Conservation (phyloP, 202 grass and related monocot genomes). For the Schoenoplectus triqueter region DNA sequence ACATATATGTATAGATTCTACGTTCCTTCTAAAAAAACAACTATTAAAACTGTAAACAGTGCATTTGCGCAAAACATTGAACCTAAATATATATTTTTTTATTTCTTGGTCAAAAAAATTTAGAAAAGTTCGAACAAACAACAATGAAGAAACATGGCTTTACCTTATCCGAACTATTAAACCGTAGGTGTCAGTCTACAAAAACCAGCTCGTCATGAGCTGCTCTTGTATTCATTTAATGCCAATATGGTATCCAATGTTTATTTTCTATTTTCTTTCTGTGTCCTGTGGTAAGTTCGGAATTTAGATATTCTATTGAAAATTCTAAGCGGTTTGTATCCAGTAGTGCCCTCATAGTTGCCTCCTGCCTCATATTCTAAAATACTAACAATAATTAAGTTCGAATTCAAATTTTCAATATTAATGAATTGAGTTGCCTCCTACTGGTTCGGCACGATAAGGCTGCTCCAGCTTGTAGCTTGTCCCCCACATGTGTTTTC, state of each 20-base stretch:
- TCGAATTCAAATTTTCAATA: not conserved
- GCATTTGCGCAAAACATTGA: not conserved
- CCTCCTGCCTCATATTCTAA: not conserved
- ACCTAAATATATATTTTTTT: not conserved
- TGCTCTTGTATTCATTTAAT: conserved; percentile 30
- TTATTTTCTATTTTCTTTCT: not conserved
- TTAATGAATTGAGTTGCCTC: conserved; percentile 21
- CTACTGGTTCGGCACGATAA: conserved; percentile 18
- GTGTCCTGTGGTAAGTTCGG: conserved; percentile 17
- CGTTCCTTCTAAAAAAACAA: not conserved
- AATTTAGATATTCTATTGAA: conserved; percentile 17
- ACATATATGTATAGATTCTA: not conserved
- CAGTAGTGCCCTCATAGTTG: conserved; percentile 23
- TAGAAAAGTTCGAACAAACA: not conserved
- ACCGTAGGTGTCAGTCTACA: conserved; percentile 32
- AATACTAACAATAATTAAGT: conserved; percentile 1
- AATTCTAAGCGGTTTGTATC: conserved; percentile 20
- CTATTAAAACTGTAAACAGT: not conserved
- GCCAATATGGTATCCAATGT: conserved; percentile 26
- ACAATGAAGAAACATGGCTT: not conserved
- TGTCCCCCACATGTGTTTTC: conserved; percentile 28
- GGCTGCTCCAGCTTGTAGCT: conserved; percentile 22
- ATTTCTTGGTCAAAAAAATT: not conserved
- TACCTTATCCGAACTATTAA: conserved; percentile 31
- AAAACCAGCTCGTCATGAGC: conserved; percentile 36